Conservation (phyloP, 805 yeast genomes). For the Torulaspora maleeae region DNA sequence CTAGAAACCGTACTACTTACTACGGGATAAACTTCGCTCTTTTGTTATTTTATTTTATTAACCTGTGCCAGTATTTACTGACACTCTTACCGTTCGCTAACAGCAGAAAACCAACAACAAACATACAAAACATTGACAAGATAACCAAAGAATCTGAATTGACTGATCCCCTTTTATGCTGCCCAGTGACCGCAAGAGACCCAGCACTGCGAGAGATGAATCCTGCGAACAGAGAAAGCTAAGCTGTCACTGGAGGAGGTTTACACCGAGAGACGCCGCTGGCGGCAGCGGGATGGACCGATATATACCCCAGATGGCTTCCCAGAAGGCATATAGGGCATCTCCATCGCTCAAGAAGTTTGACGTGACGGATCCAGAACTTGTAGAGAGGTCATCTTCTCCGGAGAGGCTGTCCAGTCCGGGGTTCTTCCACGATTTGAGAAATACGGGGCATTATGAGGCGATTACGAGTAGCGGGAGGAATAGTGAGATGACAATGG, state of each 20-base stretch:
- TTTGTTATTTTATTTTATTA: not conserved
- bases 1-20: not conserved
- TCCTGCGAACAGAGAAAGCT: not conserved
- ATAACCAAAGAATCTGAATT: conserved; percentile 1
- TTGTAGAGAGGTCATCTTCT: conserved; percentile 21
- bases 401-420: conserved; percentile 32
- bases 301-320: conserved; percentile 38
- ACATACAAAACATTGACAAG: not conserved
- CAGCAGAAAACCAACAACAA: conserved; percentile 1
- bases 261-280: conserved; percentile 1
- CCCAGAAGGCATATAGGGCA: conserved; percentile 29
- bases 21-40: conserved; percentile 2
- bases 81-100: conserved; percentile 6
- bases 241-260: not conserved
- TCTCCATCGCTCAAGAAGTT: conserved; percentile 18
- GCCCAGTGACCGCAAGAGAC: conserved; percentile 7
- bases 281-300: conserved; percentile 34
- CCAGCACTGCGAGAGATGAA: conserved; percentile 6
- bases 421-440: conserved; percentile 29
- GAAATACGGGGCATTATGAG: conserved; percentile 24
- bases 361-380: conserved; percentile 13
- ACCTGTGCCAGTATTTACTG: conserved; percentile 3
- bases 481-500: conserved; percentile 1
- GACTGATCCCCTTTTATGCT: conserved; percentile 2
- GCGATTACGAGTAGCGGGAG: conserved; percentile 14